phyloP scores from a whole-genome alignment of 352 stramenopile genomes.

The Peronospora farinosa region DNA sequence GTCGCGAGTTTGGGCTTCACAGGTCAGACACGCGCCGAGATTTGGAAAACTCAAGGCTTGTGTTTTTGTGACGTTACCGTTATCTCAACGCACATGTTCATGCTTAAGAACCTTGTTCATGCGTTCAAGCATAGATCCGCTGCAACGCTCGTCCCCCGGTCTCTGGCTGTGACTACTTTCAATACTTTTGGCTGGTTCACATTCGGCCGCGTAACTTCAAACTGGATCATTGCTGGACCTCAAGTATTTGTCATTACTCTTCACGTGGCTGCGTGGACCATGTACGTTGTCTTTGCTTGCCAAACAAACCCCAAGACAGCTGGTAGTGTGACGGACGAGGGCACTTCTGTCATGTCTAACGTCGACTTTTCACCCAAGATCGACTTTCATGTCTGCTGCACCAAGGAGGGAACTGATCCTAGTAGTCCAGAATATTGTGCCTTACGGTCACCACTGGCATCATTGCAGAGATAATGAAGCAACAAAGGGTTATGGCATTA shows the following conservation, averaged over 20 bases:
- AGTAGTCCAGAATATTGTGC: constrained; percentile 19
- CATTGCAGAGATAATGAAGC: constrained; percentile 6
- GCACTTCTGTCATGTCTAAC: constrained; percentile 1
- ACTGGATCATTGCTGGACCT: constrained; percentile 49
- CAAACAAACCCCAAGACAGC: constrained; percentile 4
- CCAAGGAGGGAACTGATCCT: constrained; percentile 4
- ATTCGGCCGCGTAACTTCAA: constrained; percentile 37
- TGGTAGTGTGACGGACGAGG: constrained; percentile 11
- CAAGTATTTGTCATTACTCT: constrained; percentile 40
- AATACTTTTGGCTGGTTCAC: constrained; percentile 52
- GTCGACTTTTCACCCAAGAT: constrained; percentile 18
- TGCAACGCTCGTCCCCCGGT: constrained; percentile 28
- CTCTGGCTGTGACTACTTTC: constrained; percentile 36
- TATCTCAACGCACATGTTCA: constrained; percentile 34
- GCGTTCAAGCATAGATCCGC: constrained; percentile 36
- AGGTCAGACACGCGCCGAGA: constrained; percentile 18
- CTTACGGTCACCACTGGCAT: constrained; percentile 17
- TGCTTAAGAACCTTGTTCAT: constrained; percentile 33
- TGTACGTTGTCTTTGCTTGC: constrained; percentile 29
- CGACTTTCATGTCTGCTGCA: constrained; percentile 2
- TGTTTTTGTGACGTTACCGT: constrained; percentile 31
- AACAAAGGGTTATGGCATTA: background rate
- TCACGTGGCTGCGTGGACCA: constrained; percentile 25
- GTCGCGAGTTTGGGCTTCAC: constrained; percentile 23
- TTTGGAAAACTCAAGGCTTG: constrained; percentile 29